Base-by-base conservation (phyloP, 164 flowering plant genomes). In the Cinnamomum chago region DNA sequence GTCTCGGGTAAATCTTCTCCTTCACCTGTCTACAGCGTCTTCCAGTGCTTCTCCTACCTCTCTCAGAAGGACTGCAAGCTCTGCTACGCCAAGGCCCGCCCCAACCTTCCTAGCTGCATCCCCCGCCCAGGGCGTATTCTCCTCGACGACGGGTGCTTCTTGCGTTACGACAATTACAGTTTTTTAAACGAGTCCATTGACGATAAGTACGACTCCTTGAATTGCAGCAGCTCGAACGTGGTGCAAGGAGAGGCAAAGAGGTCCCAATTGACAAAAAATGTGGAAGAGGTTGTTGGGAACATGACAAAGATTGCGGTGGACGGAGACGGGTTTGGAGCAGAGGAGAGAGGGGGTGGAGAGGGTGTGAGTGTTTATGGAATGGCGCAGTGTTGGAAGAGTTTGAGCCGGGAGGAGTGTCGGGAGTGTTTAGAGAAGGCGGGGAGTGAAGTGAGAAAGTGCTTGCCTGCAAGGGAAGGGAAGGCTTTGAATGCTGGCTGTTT, bases 401-500 rank as follows among this genome's bases (percentile, higher is more conserved):
- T 92, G 14, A 84, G 82, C 20, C 67, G 14, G 15, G 79, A 71
- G 2, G 87, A 83, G 17, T 94, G 98, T 78, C 79, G 78, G 58
- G 72, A 18, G 18, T 94, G 98, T 70, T 83, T 94, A 83, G 76
- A 77, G 73, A 84, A 79, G 73, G 98, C 92, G 0, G 79, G 68
- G 7, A 68, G 23, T 20, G 87, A 58, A 23, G 74, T 84, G 28
- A 66, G 27, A 13, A 33, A 73, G 20, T 92, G 98, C 67, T 24
- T 70, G 65, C 86, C 88, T 0, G 77, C 62, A 5, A 82, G 51
- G 12, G 93, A 90, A 75, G 98, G 91, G 62, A 86, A 92, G 67
- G 91, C 78, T 2, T 75, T 92, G 88, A 82, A 80, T 79, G 81
- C 91, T 50, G 98, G 98, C 13, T 94, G 98, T 73, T 94, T 88